Conservation (phyloP, 2,329 filamentous ascomycete genomes). For the Colletotrichum sp. region DNA sequence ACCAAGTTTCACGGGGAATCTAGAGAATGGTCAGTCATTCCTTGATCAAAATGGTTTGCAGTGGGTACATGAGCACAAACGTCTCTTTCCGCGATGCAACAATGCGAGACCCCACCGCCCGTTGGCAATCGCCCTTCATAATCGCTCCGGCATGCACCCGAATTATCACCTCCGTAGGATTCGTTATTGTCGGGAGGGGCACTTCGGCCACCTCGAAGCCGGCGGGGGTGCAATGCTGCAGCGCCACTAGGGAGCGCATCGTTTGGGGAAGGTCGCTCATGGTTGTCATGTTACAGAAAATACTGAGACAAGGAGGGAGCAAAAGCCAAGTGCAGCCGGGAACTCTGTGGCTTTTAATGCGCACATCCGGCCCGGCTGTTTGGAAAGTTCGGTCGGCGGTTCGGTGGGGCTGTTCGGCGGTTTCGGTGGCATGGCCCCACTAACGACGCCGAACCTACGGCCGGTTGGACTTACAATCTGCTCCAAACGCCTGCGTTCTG, state of each 20-base stretch:
- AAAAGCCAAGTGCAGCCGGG: not conserved
- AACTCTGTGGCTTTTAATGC: not conserved
- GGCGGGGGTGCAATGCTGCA: conserved; percentile 40
- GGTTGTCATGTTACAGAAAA: not conserved
- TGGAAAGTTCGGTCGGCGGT: not conserved
- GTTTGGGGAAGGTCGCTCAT: conserved; percentile 38
- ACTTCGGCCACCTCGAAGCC: conserved; percentile 44
- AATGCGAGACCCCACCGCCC: conserved; percentile 25
- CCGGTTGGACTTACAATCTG: not conserved
- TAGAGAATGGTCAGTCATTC: not conserved
- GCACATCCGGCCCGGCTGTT: not conserved
- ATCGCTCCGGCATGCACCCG: conserved; percentile 41
- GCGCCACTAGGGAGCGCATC: conserved; percentile 50
- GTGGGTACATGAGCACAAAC: not conserved
- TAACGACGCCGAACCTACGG: conserved; percentile 3
- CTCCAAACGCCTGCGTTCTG: not conserved
- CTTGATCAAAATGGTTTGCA: rapidly evolving
- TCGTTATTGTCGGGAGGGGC: conserved; percentile 48
- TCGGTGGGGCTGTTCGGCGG: conserved; percentile 1
- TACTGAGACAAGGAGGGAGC: not conserved
- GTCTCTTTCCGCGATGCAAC: conserved; percentile 15
- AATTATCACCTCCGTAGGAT: conserved; percentile 48
- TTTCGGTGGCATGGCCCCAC: conserved; percentile 1
- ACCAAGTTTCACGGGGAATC: conserved; percentile 28
- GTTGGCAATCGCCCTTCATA: conserved; percentile 38